Conservation (phyloP, 2,329 filamentous ascomycete species). For the Aspergillus sojae region DNA sequence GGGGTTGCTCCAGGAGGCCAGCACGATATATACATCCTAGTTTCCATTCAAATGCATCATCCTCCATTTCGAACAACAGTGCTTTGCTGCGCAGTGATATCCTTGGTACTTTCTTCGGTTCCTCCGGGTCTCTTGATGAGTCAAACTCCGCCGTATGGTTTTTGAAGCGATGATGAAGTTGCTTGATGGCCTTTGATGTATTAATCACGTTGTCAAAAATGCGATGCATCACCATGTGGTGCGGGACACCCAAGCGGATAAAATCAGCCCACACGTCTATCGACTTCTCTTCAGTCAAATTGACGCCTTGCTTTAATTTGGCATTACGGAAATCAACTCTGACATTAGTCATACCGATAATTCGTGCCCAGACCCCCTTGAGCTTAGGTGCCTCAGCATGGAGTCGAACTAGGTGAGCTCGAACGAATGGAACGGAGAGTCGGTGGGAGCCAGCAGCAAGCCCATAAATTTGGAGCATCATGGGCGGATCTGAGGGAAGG, state of each 20-base stretch:
- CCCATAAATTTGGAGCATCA: conserved; percentile 87
- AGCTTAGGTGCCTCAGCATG: conserved; percentile 87
- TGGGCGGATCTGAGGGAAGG: conserved; percentile 83
- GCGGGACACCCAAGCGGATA: conserved; percentile 83
- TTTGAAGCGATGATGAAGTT: conserved; percentile 90
- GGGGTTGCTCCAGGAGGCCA: conserved; percentile 84
- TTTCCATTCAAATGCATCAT: conserved; percentile 97
- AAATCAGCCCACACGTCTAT: conserved; percentile 85
- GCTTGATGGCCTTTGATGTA: conserved; percentile 79
- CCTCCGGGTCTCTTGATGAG: conserved; percentile 80
- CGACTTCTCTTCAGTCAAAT: conserved; percentile 71
- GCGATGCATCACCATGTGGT: conserved; percentile 84
- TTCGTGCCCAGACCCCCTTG: conserved; percentile 79
- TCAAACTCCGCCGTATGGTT: conserved; percentile 88
- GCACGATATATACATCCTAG: conserved; percentile 90
- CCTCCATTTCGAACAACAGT: conserved; percentile 88
- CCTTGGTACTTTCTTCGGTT: conserved; percentile 82
- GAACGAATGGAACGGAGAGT: conserved; percentile 81
- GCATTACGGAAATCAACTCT: conserved; percentile 79
- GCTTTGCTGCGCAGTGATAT: conserved; percentile 80
- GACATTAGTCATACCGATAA: conserved; percentile 80
- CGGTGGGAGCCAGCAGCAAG: conserved; percentile 82
- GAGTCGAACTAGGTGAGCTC: conserved; percentile 76
- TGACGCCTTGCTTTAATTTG: conserved; percentile 67
- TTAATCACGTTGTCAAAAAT: conserved; percentile 95